A percentile compares a stretch with the other conserved stretches of the same genome.
These are phyloP conservation scores for Chionographis japonica DNA, from an alignment of 106 monocot species.

Conservation along the genomic window DNA sequence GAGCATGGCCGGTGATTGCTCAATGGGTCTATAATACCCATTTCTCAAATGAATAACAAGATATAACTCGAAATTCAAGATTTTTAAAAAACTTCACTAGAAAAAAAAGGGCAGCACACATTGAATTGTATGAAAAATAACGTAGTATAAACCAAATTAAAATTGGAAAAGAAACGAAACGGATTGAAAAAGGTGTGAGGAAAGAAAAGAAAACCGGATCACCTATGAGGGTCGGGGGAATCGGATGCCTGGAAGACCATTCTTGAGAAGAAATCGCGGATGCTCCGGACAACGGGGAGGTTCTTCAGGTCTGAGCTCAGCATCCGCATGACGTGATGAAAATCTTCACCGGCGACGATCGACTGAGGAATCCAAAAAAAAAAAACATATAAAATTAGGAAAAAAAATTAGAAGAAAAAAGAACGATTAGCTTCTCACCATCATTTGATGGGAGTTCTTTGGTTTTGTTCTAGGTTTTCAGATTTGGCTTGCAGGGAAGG, in stretches of 20 bases:
- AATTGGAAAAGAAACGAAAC: background rate
- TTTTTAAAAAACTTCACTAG: no score
- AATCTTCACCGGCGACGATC: conserved; percentile 20
- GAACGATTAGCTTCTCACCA: no score
- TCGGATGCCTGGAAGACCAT: conserved; percentile 7
- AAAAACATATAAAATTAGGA: no score
- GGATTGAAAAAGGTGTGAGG: background rate
- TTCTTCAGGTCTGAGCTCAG: conserved; percentile 20
- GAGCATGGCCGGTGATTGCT: background rate
- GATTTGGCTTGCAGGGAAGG: no score
- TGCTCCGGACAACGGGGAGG: conserved; percentile 15
- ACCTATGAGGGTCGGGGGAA: conserved; percentile 7
- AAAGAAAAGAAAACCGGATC: background rate
- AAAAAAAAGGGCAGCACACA: no score
- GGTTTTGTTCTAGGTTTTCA: no score
- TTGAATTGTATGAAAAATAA: no score
- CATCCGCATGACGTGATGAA: conserved; percentile 17
- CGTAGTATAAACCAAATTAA: no score
- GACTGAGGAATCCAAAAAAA: conserved; percentile 7
- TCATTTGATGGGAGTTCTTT: no score
- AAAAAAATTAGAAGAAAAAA: no score
- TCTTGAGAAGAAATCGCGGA: conserved; percentile 33
- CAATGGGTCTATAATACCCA: background rate
- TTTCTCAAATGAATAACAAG: background rate
- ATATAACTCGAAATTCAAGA: no score